Evolutionary conservation across 345 rosid species (phyloP).

Genomic region (Hibiscus tridactylites): DNA sequence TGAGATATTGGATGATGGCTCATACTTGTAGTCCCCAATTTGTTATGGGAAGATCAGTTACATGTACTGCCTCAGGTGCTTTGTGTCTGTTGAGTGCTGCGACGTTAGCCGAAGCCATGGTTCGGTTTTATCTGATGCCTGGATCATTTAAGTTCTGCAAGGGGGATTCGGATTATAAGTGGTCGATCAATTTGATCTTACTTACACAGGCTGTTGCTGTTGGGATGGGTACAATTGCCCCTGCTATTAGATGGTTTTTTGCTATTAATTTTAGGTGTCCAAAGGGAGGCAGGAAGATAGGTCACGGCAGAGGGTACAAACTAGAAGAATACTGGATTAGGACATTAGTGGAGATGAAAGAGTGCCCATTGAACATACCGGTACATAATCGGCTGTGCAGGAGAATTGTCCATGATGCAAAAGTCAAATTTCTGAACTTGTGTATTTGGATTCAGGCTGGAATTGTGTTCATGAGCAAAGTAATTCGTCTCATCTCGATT

Average conservation of each 20-base stretch:
- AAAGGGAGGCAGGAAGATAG: constrained; percentile 25
- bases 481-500: constrained; percentile 45
- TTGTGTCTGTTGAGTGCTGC: constrained; percentile 52
- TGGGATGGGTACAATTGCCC: constrained; percentile 57
- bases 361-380: constrained; percentile 36
- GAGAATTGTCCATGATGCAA: constrained; percentile 33
- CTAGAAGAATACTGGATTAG: constrained; percentile 69
- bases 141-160: constrained; percentile 47
- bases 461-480: constrained; percentile 58
- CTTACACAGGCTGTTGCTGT: constrained; percentile 54
- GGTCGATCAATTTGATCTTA: constrained; percentile 57
- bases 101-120: constrained; percentile 57
- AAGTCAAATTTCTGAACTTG: constrained; percentile 26
- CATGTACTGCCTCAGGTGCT: constrained; percentile 77
- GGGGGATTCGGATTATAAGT: constrained; percentile 72
- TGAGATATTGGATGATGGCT: constrained; percentile 88
- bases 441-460: constrained; percentile 51
- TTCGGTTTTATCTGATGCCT: constrained; percentile 50
- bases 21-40: constrained; percentile 81
- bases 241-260: constrained; percentile 64
- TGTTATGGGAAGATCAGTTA: constrained; percentile 70
- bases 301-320: constrained; percentile 24
- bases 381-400: constrained; percentile 33
- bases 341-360: constrained; percentile 52
- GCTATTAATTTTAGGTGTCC: constrained; percentile 75